Base-by-base conservation (phyloP, 306 rosid genomes). In the Pterocarpus santalinus region DNA sequence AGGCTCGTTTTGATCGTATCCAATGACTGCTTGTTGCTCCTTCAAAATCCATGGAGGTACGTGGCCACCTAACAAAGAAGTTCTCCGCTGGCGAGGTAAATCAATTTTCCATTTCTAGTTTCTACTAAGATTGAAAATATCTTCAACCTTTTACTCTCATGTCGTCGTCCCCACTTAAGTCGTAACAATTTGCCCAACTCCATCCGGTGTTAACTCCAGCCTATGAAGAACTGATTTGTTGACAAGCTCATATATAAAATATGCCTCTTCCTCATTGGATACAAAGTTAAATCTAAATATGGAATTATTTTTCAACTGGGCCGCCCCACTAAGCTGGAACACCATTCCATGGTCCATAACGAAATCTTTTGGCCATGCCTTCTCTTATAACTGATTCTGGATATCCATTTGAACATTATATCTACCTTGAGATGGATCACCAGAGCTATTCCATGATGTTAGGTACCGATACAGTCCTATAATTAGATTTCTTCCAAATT, bases 261-360 rank as follows among this genome's bases (percentile, higher is more conserved):
- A 78, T 15, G 30, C 11, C 81, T 85, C 86, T 30, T 82, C 38
- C 55, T 73, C 81, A n/a, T 78, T 64, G 0, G 47, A 46, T 5
- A 77, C 22, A 16, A 63, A 82, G 0, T 5, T 34, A 60, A 32
- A 85, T 28, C 30, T 51, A 8, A n/a, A 68, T 38, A 72, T 1
- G 0, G 28, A 4, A 14, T 69, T 80, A 12, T 15, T 63, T 35
- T 46, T 80, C 52, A 75, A 9, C 46, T 41, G 55, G 7, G 87
- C 79, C 3, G 43, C 41, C 33, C 85, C 87, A 64, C 82, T 80
- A 22, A 4, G 69, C 28, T 56, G 5, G 5, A 43, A 65, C 13
- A 17, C 86, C 84, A 84, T 82, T 81, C 81, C 81, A 72, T 7
- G 85, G 77, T 56, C 84, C 84, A 41, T 3, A 16, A 16, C 88